Conservation (phyloP, 2,329 filamentous ascomycete species). For the Botrytis cinerea region DNA sequence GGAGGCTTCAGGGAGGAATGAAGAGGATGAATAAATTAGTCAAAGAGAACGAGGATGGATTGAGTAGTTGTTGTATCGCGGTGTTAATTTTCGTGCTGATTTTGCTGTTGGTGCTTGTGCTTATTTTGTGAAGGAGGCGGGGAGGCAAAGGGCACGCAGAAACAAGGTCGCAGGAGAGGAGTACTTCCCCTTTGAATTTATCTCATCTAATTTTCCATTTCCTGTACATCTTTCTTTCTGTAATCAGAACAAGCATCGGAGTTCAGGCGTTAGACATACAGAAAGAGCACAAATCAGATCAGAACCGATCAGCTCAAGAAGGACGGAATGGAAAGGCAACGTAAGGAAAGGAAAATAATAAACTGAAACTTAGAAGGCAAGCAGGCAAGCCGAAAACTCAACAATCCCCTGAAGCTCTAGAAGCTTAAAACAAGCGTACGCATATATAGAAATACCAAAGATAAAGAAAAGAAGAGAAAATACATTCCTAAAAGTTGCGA, state of each 20-base stretch:
- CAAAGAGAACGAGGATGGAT: conserved; percentile 82
- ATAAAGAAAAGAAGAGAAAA: background rate
- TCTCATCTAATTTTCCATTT: background rate
- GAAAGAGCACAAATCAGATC: background rate
- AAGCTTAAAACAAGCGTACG: background rate
- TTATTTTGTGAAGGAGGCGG: conserved; percentile 52
- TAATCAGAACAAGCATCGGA: conserved; percentile 9
- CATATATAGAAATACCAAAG: background rate
- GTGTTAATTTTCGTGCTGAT: conserved; percentile 87
- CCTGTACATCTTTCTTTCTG: background rate
- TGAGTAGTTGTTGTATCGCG: conserved; percentile 88
- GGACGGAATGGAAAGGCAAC: background rate
- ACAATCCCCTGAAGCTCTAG: background rate
- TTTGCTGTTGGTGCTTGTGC: conserved; percentile 76
- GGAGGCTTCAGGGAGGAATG: conserved; percentile 81
- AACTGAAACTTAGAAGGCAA: background rate
- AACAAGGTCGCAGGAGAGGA: too few relatives aligned
- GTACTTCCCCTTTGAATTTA: background rate
- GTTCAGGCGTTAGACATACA: conserved; percentile 9
- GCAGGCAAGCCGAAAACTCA: background rate
- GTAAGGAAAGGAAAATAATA: background rate
- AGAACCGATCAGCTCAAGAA: background rate
- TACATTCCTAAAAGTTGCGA: background rate
- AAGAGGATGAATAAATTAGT: conserved; percentile 85
- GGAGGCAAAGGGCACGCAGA: background rate